Evolutionary conservation across 305 asterid genomes (phyloP).

Genomic region (Fraxinus nigra): DNA sequence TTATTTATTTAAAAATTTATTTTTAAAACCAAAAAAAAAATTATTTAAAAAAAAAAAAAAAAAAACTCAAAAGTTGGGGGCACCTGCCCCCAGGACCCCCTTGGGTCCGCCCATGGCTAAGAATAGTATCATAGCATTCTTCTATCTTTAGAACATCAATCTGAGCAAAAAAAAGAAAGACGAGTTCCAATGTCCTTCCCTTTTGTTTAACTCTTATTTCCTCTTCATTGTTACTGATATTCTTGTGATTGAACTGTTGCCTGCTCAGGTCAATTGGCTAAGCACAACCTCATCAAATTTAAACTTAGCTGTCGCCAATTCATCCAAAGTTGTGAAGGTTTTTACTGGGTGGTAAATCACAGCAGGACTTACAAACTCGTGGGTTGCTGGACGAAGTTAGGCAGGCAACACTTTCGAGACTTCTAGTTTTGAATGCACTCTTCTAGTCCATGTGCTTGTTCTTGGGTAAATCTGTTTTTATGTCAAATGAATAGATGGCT

Average conservation of each 20-base stretch:
- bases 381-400: background rate
- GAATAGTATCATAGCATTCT: slow-evolving; percentile 28
- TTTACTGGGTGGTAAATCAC: slow-evolving; percentile 42
- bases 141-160: slow-evolving; percentile 39
- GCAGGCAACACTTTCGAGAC: background rate
- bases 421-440: background rate
- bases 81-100: too few relatives aligned
- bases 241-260: slow-evolving; percentile 20
- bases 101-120: too few relatives aligned
- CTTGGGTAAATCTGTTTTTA: background rate
- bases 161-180: slow-evolving; percentile 50
- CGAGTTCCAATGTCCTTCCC: slow-evolving; percentile 25
- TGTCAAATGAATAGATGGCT: background rate
- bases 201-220: background rate
- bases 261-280: slow-evolving; percentile 78
- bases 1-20: too few relatives aligned
- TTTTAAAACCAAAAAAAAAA: too few relatives aligned
- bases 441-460: background rate
- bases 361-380: background rate
- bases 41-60: too few relatives aligned
- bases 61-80: too few relatives aligned
- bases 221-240: background rate
- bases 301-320: slow-evolving; percentile 74
- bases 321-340: slow-evolving; percentile 44
- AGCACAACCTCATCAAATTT: slow-evolving; percentile 77